Conservation (phyloP, 1,139 yeast species). For the Blastobotrys ciferrii region DNA sequence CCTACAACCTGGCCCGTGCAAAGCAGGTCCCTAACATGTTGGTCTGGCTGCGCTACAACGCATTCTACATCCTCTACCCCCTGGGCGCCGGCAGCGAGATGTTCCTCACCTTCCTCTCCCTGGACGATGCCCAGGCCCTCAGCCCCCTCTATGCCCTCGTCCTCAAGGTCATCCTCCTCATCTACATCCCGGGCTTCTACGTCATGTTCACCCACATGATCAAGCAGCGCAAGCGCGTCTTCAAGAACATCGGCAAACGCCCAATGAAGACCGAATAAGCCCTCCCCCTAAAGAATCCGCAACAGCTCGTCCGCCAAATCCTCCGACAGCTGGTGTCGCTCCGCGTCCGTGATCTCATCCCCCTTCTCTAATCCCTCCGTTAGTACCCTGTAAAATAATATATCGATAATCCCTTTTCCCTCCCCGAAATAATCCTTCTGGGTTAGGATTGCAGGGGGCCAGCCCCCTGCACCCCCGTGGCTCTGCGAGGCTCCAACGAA, state of each 20-base stretch:
- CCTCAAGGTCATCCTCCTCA: slow-evolving; percentile 55
- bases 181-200: slow-evolving; percentile 85
- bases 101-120: slow-evolving; percentile 62
- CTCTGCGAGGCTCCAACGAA: too few relatives aligned
- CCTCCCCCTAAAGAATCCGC: slow-evolving; percentile 16
- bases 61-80: slow-evolving; percentile 83
- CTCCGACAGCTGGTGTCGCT: slow-evolving; percentile 29
- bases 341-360: slow-evolving; percentile 24
- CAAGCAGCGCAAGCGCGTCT: slow-evolving; percentile 57
- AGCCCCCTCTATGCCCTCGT: slow-evolving; percentile 56
- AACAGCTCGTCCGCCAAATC: slow-evolving; percentile 31
- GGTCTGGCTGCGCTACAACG: slow-evolving; percentile 75
- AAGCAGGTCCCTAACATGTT: slow-evolving; percentile 57
- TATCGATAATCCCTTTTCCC: background rate
- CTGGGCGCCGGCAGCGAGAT: slow-evolving; percentile 87
- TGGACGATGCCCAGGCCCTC: slow-evolving; percentile 57
- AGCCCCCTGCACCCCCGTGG: too few relatives aligned
- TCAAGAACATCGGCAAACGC: slow-evolving; percentile 34
- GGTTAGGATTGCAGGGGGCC: too few relatives aligned
- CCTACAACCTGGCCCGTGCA: slow-evolving; percentile 58
- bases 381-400: background rate
- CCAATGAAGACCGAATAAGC: slow-evolving; percentile 23
- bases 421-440: too few relatives aligned
- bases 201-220: slow-evolving; percentile 85
- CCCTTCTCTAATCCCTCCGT: background rate